Base-by-base conservation (phyloP, 805 yeast genomes). In the Spathaspora gorwiae region DNA sequence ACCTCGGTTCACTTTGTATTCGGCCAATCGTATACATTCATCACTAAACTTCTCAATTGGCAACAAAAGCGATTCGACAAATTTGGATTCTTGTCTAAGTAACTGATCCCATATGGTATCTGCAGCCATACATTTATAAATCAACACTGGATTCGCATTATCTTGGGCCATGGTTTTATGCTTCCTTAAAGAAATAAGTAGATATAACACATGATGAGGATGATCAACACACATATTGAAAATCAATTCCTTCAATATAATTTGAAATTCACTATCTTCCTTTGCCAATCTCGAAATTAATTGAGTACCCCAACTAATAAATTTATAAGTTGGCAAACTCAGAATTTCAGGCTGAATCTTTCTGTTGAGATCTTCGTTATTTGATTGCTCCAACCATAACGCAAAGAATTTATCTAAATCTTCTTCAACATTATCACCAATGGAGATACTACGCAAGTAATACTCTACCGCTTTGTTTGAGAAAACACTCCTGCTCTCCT, bases 291-390 rank as follows among this genome's bases (percentile, higher is more conserved):
- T 70, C 0, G 97, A 87, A 2, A 87, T 72, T 38, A 90, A 71
- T 58, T 90, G 98, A 47, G 84, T 83, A 33, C 83, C 71, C 96
- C 97, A 90, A 0, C 89, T 78, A 5, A 87, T 70, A 43, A 89
- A 78, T 53, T 83, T 83, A 56, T 71, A 69, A 11, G 77, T 70
- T 0, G 95, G 85, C 14, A 87, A 62, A 0, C 42, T 40, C 0
- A 55, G 42, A 2, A 84, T 55, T 5, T 67, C 64, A 2, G 57
- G 52, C 11, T 55, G 54, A 8, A 86, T 66, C 7, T 64, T 53
- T 3, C 45, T 48, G 50, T 79, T 83, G 5, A 85, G 64, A 0
- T 56, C 60, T 1, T 62, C 73, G 31, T 71, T 70, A 6, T 60
- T 58, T 2, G 81, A 72, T 52, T 80, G 75, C 48, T 83, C 86